Evolutionary conservation across 2,329 filamentous ascomycete species (phyloP).

Genomic region (Aspergillus sp.): DNA sequence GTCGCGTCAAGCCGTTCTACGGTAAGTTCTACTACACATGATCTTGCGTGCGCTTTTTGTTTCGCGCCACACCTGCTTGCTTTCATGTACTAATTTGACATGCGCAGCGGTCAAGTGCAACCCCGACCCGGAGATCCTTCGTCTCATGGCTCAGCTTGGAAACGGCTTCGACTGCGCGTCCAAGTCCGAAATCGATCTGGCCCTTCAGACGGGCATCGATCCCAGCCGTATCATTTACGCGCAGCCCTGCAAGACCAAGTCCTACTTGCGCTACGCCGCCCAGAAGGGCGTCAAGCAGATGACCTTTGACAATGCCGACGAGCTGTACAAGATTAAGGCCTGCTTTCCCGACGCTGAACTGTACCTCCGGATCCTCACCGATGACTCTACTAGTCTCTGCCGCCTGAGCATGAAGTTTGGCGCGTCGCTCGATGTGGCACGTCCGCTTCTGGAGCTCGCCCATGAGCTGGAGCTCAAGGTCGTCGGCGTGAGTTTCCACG

Average conservation of each 20-base stretch:
- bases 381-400: constrained; percentile 92
- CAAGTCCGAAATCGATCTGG: constrained; percentile 93
- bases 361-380: constrained; percentile 90
- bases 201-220: constrained; percentile 77
- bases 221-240: constrained; percentile 96
- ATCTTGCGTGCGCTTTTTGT: neutral
- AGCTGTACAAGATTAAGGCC: constrained; percentile 96
- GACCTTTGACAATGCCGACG: constrained; percentile 98
- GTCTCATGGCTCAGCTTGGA: constrained; percentile 81
- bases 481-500: constrained; percentile 95
- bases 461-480: constrained; percentile 83
- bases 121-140: constrained; percentile 84
- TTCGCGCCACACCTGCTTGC: neutral
- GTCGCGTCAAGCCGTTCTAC: constrained; percentile 93
- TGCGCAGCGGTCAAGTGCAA: constrained; percentile 92
- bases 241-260: constrained; percentile 99
- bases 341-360: constrained; percentile 87
- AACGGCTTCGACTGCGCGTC: constrained; percentile 98
- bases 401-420: constrained; percentile 97
- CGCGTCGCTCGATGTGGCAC: constrained; percentile 78
- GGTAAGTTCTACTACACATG: constrained; percentile 55
- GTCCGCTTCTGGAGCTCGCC: constrained; percentile 74
- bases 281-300: constrained; percentile 88
- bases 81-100: neutral
- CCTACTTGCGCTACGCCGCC: constrained; percentile 88